Evolutionary conservation across 371 early-diverging fungal genomes (phyloP).

Genomic region (Rhizopus arrhizus): DNA sequence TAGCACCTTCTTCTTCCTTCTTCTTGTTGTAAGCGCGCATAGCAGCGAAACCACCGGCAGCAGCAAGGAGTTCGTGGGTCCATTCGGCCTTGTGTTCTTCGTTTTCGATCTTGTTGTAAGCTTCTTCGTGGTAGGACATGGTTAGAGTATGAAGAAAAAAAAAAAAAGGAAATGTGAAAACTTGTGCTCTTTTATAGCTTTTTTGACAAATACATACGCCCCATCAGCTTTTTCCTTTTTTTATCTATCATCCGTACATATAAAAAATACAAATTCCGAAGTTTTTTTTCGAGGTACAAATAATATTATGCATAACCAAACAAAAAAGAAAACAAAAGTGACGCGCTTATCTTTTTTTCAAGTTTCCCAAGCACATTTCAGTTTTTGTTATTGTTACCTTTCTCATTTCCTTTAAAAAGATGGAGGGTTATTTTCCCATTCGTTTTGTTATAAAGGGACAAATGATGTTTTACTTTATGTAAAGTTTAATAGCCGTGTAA

Average conservation of each 20-base stretch:
- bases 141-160: conserved; percentile 7
- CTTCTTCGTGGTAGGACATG: conserved; percentile 45
- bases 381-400: too few relatives aligned
- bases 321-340: too few relatives aligned
- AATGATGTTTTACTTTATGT: too few relatives aligned
- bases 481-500: too few relatives aligned
- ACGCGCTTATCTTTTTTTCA: too few relatives aligned
- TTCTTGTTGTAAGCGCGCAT: conserved; percentile 39
- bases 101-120: conserved; percentile 29
- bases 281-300: not conserved
- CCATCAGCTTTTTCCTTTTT: not conserved
- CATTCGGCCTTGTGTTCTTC: conserved; percentile 33
- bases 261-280: not conserved
- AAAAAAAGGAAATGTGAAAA: not conserved
- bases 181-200: not conserved
- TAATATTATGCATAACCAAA: not conserved
- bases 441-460: too few relatives aligned
- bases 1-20: conserved; percentile 22
- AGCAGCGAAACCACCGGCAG: conserved; percentile 55
- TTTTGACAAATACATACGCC: not conserved
- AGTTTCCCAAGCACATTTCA: not conserved
- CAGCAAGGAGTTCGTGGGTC: conserved; percentile 51
- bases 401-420: too few relatives aligned
- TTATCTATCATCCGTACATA: not conserved
- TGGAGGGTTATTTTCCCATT: too few relatives aligned